Evolutionary conservation across 495 filamentous ascomycete species (phyloP).

Genomic region (Lineolata rhizophorae): DNA sequence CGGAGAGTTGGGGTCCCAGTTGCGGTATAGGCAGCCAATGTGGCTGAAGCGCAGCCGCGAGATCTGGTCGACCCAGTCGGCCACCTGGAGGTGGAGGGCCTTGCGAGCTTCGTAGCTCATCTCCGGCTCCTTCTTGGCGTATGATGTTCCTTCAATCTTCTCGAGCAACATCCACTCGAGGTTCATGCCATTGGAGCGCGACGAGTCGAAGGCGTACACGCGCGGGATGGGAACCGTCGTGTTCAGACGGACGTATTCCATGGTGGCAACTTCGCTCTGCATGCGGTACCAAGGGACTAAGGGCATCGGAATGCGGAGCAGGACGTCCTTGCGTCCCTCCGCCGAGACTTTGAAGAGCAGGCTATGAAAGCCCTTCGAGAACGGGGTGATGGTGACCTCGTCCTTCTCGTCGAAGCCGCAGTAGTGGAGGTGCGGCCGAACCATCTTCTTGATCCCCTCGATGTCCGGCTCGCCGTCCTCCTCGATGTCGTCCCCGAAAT

Average conservation of each 20-base stretch:
- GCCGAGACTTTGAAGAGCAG: neutral
- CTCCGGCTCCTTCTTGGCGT: neutral
- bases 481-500: too few species aligned
- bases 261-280: conserved; percentile 32
- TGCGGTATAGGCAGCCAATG: neutral
- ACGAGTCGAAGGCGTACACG: conserved; percentile 26
- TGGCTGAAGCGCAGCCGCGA: neutral
- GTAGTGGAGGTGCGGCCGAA: too few species aligned
- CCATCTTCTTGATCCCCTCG: too few species aligned
- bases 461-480: too few species aligned
- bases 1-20: neutral
- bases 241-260: conserved; percentile 21
- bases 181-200: conserved; percentile 23
- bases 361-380: conserved; percentile 2
- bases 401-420: too few species aligned
- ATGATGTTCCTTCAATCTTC: conserved; percentile 10
- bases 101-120: neutral
- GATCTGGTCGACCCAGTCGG: conserved; percentile 1
- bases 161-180: conserved; percentile 41
- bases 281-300: conserved; percentile 29
- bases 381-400: too few species aligned
- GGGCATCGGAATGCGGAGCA: conserved; percentile 32
- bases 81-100: neutral
- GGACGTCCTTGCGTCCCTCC: conserved; percentile 6
- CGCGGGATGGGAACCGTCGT: conserved; percentile 30